phyloP scores from a whole-genome alignment of 2,329 filamentous ascomycete genomes.

The Alternaria conjuncta region DNA sequence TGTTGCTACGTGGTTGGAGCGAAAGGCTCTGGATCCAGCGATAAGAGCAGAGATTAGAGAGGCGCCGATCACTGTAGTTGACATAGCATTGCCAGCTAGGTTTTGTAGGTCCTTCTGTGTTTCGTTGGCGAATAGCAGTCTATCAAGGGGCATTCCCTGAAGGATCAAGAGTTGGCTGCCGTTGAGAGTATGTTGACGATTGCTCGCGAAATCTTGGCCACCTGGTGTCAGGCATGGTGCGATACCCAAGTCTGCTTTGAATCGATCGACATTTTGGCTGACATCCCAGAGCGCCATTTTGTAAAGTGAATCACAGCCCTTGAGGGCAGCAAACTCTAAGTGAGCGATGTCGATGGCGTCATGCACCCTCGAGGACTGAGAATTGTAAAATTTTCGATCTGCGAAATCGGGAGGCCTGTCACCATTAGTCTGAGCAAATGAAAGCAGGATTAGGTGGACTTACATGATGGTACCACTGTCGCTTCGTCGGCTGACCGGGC shows the following conservation, averaged over 20 bases:
- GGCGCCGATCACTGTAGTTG: constrained; percentile 71
- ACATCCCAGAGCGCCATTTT: constrained; percentile 66
- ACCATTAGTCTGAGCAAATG: not conserved
- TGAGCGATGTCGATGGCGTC: constrained; percentile 71
- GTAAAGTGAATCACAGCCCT: constrained; percentile 63
- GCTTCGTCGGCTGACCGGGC: constrained; percentile 67
- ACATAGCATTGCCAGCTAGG: constrained; percentile 82
- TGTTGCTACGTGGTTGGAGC: not conserved
- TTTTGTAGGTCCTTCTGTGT: constrained; percentile 65
- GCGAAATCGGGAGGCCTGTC: constrained; percentile 61
- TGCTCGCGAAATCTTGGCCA: constrained; percentile 67
- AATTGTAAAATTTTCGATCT: constrained; percentile 58
- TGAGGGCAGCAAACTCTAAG: constrained; percentile 54
- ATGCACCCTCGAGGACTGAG: constrained; percentile 64
- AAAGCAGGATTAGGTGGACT: no score
- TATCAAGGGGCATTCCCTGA: constrained; percentile 71
- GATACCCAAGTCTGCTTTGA: constrained; percentile 62
- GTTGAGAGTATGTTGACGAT: constrained; percentile 65
- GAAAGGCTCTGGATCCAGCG: constrained; percentile 27
- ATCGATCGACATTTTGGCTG: constrained; percentile 75
- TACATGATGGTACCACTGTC: constrained; percentile 57
- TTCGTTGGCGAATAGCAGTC: constrained; percentile 69
- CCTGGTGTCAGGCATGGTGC: constrained; percentile 72
- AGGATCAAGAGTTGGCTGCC: constrained; percentile 69
- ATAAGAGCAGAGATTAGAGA: constrained; percentile 64